Evolutionary conservation across 1,139 yeast genomes (phyloP).

Genomic region (Candida gigantensis): DNA sequence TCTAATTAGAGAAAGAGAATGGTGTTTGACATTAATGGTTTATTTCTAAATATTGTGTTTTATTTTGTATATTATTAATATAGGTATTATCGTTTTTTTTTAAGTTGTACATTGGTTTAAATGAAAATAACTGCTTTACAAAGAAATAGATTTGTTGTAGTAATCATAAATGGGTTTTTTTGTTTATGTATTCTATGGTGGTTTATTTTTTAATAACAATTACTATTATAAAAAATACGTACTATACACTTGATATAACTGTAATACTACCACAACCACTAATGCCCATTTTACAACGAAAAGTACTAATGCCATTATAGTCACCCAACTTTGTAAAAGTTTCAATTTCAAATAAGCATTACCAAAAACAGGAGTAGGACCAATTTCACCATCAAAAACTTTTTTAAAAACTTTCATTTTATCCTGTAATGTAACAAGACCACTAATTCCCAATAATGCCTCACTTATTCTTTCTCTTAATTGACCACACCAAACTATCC

Average conservation of each 20-base stretch:
- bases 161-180: background rate
- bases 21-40: slow-evolving; percentile 3
- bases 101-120: slow-evolving; percentile 21
- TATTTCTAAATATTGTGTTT: slow-evolving; percentile 7
- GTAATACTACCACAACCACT: background rate
- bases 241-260: slow-evolving; percentile 3
- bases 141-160: too few relatives aligned
- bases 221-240: too few relatives aligned
- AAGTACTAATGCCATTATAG: background rate
- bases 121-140: background rate
- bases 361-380: slow-evolving; percentile 5
- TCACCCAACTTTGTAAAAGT: slow-evolving; percentile 5
- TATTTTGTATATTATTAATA: slow-evolving; percentile 12
- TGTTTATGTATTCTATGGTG: background rate
- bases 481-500: slow-evolving; percentile 97
- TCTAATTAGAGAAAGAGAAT: slow-evolving; percentile 36
- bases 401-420: slow-evolving; percentile 61
- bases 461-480: slow-evolving; percentile 64
- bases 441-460: slow-evolving; percentile 60
- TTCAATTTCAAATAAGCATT: slow-evolving; percentile 1
- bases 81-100: slow-evolving; percentile 7
- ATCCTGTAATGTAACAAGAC: slow-evolving; percentile 42
- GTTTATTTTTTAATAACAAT: too few relatives aligned
- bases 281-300: slow-evolving; percentile 1
- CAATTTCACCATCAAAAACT: slow-evolving; percentile 24